Evolutionary conservation across 164 flowering plant species (phyloP).

Genomic region (Protea cynaroides): DNA sequence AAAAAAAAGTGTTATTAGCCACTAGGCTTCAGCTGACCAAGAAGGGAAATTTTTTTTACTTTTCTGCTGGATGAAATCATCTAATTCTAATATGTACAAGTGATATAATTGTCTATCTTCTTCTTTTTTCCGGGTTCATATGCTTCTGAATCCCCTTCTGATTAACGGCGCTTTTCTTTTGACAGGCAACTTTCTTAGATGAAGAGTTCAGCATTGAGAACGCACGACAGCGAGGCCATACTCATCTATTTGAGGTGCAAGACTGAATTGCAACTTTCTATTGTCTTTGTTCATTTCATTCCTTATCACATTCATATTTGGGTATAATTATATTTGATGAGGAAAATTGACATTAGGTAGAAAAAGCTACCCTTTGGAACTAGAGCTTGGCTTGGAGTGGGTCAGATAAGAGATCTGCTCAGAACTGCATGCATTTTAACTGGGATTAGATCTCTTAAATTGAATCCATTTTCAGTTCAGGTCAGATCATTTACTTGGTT

Average conservation of each 20-base stretch:
- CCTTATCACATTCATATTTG: background rate
- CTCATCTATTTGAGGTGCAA: constrained; percentile 72
- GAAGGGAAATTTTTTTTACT: no score
- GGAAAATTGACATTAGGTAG: background rate
- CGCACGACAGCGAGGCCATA: constrained; percentile 86
- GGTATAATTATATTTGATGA: background rate
- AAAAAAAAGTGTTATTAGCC: no score
- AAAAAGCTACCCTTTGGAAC: background rate
- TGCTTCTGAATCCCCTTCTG: constrained; percentile 1
- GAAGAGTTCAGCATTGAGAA: constrained; percentile 70
- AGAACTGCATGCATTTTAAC: no score
- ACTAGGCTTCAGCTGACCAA: no score
- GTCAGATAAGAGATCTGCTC: no score
- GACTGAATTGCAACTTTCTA: background rate
- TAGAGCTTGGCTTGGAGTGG: no score
- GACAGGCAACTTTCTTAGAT: constrained; percentile 89
- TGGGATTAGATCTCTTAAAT: no score
- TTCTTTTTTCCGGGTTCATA: background rate
- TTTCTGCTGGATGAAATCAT: no score
- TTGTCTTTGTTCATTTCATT: background rate
- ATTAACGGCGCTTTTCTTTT: constrained; percentile 6
- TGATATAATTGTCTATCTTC: no score
- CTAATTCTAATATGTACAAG: no score
- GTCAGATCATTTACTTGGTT: no score
- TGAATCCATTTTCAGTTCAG: no score